Conservation (phyloP, 1,284 basidiomycete genomes). For the Cystobasidium sp. region DNA sequence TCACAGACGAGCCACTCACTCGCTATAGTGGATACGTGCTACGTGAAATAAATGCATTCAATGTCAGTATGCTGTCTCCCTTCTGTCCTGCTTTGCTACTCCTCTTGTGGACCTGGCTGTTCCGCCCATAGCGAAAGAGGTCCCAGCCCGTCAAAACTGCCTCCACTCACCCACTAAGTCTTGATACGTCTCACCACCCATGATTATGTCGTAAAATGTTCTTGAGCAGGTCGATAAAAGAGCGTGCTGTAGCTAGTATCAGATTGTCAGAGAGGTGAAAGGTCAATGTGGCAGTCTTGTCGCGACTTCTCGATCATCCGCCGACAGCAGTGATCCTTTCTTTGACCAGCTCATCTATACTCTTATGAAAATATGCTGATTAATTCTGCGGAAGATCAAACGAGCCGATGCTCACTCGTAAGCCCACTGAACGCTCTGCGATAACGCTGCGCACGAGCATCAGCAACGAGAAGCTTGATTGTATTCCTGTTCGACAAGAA, state of each 20-base stretch:
- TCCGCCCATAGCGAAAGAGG: constrained; percentile 3
- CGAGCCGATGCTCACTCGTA: no score
- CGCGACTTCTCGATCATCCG: no score
- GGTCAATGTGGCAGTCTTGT: no score
- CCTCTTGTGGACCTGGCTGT: constrained; percentile 6
- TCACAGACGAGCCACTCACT: neutral
- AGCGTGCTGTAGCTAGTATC: neutral
- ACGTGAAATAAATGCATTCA: neutral
- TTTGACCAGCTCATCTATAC: no score
- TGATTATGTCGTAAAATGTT: neutral
- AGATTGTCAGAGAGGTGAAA: no score
- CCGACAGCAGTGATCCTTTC: no score
- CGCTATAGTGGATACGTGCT: constrained; percentile 43
- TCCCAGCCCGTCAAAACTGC: neutral
- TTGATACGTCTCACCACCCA: constrained; percentile 42
- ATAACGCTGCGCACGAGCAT: no score
- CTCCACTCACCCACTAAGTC: constrained; percentile 38
- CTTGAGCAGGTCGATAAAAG: neutral
- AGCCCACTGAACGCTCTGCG: no score
- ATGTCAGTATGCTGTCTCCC: neutral
- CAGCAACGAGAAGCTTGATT: no score
- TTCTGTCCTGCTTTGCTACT: neutral
- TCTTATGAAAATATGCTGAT: no score
- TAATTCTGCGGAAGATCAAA: no score
- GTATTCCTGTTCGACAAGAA: no score